Conservation (phyloP, 2,329 filamentous ascomycete species). For the Neonectria magnoliae region DNA sequence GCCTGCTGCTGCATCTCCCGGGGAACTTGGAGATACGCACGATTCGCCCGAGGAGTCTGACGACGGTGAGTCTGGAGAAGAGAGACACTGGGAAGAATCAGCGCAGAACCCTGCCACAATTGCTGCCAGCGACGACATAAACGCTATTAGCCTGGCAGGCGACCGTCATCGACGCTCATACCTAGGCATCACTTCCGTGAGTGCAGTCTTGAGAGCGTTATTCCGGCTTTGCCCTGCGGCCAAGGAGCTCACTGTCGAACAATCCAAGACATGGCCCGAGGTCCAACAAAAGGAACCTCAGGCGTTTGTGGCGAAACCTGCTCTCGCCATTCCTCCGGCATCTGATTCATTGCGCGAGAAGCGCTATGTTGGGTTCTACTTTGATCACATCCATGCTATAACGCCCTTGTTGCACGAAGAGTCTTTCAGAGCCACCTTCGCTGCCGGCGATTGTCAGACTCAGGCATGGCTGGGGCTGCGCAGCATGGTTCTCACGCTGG, state of each 20-base stretch:
- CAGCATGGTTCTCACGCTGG: constrained; percentile 71
- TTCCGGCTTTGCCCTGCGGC: constrained; percentile 46
- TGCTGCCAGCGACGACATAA: constrained; percentile 45
- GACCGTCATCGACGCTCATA: constrained; percentile 68
- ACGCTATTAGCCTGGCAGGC: constrained; percentile 55
- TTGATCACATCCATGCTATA: constrained; percentile 68
- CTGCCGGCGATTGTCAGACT: constrained; percentile 60
- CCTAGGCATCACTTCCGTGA: constrained; percentile 71
- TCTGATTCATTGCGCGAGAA: constrained; percentile 46
- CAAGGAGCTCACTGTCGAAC: constrained; percentile 41
- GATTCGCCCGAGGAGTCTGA: constrained; percentile 11
- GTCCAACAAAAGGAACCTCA: constrained; percentile 40
- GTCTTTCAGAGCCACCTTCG: constrained; percentile 67
- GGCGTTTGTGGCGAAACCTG: constrained; percentile 44
- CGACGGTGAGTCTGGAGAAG: constrained; percentile 40
- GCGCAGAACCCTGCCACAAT: constrained; percentile 36
- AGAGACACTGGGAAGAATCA: constrained; percentile 45
- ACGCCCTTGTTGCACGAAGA: constrained; percentile 69
- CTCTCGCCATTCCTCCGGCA: constrained; percentile 53
- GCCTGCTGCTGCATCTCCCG: constrained; percentile 35
- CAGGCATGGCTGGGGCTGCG: constrained; percentile 68
- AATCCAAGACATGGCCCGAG: constrained; percentile 37
- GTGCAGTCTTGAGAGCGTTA: constrained; percentile 69
- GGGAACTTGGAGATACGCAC: constrained; percentile 14
- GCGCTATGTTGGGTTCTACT: constrained; percentile 67